phyloP scores from a whole-genome alignment of 2,329 filamentous ascomycete species.

The Alternaria arborescens region DNA sequence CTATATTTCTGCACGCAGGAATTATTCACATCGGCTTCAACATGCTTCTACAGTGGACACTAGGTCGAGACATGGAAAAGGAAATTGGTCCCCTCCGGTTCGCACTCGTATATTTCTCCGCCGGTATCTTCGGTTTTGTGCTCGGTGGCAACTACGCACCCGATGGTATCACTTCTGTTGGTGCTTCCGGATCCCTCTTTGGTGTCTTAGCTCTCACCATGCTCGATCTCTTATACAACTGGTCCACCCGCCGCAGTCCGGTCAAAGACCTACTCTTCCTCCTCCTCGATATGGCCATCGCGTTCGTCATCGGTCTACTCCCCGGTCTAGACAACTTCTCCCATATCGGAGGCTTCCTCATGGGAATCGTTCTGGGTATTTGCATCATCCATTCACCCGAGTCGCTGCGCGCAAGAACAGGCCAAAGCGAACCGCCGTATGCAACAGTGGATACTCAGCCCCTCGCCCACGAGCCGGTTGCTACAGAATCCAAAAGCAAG shows the following conservation, averaged over 20 bases:
- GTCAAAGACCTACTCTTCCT: constrained; percentile 88
- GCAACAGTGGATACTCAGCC: constrained; percentile 63
- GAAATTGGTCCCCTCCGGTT: constrained; percentile 89
- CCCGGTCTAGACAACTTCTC: constrained; percentile 97
- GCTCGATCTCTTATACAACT: constrained; percentile 91
- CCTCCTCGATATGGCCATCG: constrained; percentile 82
- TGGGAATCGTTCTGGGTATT: constrained; percentile 86
- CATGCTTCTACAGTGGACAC: constrained; percentile 85
- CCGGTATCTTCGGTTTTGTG: constrained; percentile 95
- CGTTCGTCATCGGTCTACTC: constrained; percentile 89
- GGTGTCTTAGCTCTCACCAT: constrained; percentile 88
- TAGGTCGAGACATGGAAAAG: constrained; percentile 91
- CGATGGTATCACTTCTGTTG: constrained; percentile 78
- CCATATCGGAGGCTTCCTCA: constrained; percentile 94
- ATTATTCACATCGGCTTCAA: constrained; percentile 97
- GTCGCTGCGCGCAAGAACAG: constrained; percentile 76
- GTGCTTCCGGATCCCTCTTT: constrained; percentile 89
- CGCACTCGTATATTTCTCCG: constrained; percentile 85
- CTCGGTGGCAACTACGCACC: constrained; percentile 93
- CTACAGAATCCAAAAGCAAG: constrained; percentile 21
- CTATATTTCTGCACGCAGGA: constrained; percentile 95
- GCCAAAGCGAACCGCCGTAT: constrained; percentile 74
- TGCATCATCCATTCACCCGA: constrained; percentile 90
- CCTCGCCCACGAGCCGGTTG: constrained; percentile 20
- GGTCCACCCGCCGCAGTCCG: constrained; percentile 79